These are phyloP conservation scores for Leccinum disarticulatum DNA, from an alignment of 768 basidiomycete genomes.

Conservation along the genomic window DNA sequence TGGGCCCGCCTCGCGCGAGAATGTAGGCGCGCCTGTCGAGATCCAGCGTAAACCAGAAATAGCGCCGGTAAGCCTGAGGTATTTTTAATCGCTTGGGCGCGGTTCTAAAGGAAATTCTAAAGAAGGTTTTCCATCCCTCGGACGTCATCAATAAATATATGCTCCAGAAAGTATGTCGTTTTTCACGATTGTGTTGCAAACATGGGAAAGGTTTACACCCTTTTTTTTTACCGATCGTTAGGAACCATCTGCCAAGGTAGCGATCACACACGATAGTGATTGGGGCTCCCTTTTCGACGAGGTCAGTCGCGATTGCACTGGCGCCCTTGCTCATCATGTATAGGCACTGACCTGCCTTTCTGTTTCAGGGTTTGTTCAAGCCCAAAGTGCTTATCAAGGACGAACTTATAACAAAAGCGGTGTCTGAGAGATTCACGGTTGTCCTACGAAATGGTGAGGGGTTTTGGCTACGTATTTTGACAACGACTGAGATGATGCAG, in stretches of 20 bases:
- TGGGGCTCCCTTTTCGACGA: constrained; percentile 22
- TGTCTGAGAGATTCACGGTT: constrained; percentile 16
- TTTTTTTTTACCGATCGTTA: not conserved
- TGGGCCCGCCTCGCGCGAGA: not conserved
- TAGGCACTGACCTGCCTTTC: not conserved
- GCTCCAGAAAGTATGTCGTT: constrained; percentile 16
- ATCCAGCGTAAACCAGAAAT: constrained; percentile 19
- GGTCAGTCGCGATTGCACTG: constrained; percentile 4
- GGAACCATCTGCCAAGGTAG: constrained; percentile 25
- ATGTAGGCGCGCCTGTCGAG: constrained; percentile 11
- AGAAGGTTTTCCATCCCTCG: constrained; percentile 26
- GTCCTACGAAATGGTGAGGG: constrained; percentile 12
- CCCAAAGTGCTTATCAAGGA: constrained; percentile 13
- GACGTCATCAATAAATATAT: constrained; percentile 28
- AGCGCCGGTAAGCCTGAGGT: constrained; percentile 12
- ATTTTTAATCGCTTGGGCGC: not conserved
- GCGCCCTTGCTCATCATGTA: not conserved
- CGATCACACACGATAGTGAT: constrained; percentile 24
- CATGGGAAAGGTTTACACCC: not conserved
- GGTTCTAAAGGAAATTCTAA: not conserved
- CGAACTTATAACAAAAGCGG: constrained; percentile 7
- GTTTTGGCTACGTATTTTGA: not conserved
- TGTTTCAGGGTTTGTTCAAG: constrained; percentile 10
- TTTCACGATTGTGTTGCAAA: not conserved
- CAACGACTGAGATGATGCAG: constrained; percentile 8